Conservation (phyloP, 2,329 filamentous ascomycete genomes). For the Chaetomiaceae sp. region DNA sequence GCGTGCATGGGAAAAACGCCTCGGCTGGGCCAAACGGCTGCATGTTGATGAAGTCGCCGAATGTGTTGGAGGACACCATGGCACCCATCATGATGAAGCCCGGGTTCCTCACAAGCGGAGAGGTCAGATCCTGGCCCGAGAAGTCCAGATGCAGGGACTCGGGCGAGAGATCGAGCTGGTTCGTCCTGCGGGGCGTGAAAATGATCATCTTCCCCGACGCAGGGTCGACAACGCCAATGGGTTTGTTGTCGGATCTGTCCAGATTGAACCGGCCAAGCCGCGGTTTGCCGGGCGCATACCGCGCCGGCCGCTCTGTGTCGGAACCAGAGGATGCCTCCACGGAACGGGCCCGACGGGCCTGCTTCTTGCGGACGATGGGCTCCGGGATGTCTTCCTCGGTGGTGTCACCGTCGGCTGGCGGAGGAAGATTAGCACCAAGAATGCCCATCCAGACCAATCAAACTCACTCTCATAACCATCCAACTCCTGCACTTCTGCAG, state of each 20-base stretch:
- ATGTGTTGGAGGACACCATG: slow-evolving; percentile 56
- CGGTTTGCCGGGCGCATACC: slow-evolving; percentile 44
- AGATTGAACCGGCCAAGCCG: slow-evolving; percentile 53
- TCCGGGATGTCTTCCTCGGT: slow-evolving; percentile 57
- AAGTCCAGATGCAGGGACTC: slow-evolving; percentile 51
- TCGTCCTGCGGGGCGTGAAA: slow-evolving; percentile 50
- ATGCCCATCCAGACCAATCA: slow-evolving; percentile 18
- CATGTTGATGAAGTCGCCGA: slow-evolving; percentile 55
- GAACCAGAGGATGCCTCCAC: slow-evolving; percentile 45
- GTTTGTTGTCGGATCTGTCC: slow-evolving; percentile 51
- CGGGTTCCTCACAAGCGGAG: slow-evolving; percentile 61
- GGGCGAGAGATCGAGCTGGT: slow-evolving; percentile 49
- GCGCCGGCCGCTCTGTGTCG: slow-evolving; percentile 45
- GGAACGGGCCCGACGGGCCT: slow-evolving; percentile 32
- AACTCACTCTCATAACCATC: slow-evolving; percentile 60
- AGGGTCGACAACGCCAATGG: slow-evolving; percentile 55
- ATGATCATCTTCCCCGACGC: slow-evolving; percentile 59
- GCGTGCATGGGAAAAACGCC: slow-evolving; percentile 67
- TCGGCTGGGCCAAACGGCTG: slow-evolving; percentile 70
- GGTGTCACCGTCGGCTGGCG: slow-evolving; percentile 55
- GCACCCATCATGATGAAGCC: slow-evolving; percentile 76
- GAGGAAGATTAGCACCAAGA: slow-evolving; percentile 36
- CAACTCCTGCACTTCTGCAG: slow-evolving; percentile 40
- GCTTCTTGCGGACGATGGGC: slow-evolving; percentile 46
- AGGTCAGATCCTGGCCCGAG: slow-evolving; percentile 37